phyloP scores from a whole-genome alignment of 371 early-diverging fungal species.

The Chytridium lagenaria region DNA sequence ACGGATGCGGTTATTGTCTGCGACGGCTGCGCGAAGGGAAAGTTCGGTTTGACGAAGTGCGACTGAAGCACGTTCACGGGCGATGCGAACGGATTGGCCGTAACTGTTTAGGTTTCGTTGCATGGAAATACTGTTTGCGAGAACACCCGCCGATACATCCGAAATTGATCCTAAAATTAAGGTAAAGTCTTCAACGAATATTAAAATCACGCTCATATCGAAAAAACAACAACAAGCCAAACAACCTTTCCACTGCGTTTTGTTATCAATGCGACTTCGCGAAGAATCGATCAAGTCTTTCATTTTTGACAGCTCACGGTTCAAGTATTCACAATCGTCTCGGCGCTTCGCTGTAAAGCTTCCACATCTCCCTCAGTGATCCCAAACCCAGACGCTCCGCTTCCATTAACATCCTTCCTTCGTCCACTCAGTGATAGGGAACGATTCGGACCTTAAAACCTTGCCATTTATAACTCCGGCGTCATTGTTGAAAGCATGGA shows the following conservation, averaged over 20 bases:
- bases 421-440: too few relatives aligned
- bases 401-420: neutral
- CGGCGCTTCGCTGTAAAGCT: constrained; percentile 32
- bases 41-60: constrained; percentile 37
- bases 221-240: too few relatives aligned
- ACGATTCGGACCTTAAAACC: too few relatives aligned
- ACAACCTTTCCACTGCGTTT: constrained; percentile 39
- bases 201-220: neutral
- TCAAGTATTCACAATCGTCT: constrained; percentile 32
- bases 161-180: constrained; percentile 43
- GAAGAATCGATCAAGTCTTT: constrained; percentile 43
- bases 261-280: constrained; percentile 31
- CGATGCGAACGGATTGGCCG: neutral
- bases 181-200: constrained; percentile 45
- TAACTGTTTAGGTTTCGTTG: constrained; percentile 1
- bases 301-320: constrained; percentile 36
- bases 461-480: too few relatives aligned
- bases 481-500: too few relatives aligned
- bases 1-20: constrained; percentile 53
- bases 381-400: neutral
- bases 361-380: constrained; percentile 24
- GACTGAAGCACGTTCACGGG: neutral
- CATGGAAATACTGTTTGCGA: constrained; percentile 25
- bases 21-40: constrained; percentile 42
- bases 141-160: constrained; percentile 33